Percentiles rank a stretch among this genome's conserved stretches.
These are phyloP conservation scores for Candida insectalens DNA, from an alignment of 805 yeast species.

Conservation along the genomic window DNA sequence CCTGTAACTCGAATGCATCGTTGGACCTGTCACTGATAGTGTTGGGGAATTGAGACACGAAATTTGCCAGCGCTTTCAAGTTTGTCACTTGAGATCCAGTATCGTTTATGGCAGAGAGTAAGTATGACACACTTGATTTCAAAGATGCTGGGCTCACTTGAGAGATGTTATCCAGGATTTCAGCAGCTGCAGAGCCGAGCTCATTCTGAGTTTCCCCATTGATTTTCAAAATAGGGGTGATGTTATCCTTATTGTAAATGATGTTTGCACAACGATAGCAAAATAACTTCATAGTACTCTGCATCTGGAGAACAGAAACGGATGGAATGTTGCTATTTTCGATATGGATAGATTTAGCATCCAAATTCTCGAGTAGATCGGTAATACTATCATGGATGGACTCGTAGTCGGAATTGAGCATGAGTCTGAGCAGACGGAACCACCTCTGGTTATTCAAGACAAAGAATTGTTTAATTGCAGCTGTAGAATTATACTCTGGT, in stretches of 20 bases:
- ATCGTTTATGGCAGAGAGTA: conserved; percentile 8
- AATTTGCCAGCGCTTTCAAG: conserved; percentile 52
- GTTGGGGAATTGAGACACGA: conserved; percentile 41
- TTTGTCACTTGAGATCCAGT: conserved; percentile 24
- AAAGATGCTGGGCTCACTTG: conserved; percentile 52
- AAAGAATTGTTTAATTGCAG: conserved; percentile 42
- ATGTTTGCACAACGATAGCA: conserved; percentile 53
- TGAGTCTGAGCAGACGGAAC: conserved; percentile 41
- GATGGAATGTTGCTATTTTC: conserved; percentile 34
- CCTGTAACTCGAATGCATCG: conserved; percentile 32
- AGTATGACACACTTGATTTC: conserved; percentile 40
- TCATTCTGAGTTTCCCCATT: conserved; percentile 26
- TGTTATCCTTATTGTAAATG: conserved; percentile 56
- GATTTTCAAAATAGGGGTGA: conserved; percentile 40
- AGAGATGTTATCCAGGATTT: conserved; percentile 51
- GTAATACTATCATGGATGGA: conserved; percentile 52
- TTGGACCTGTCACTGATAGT: conserved; percentile 25
- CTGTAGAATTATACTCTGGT: conserved; percentile 33
- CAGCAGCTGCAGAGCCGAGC: conserved; percentile 32
- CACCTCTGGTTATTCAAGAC: conserved; percentile 49
- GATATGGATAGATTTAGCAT: too few species aligned
- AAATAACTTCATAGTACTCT: conserved; percentile 41
- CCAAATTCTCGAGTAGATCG: conserved; percentile 49
- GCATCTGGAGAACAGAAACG: conserved; percentile 14
- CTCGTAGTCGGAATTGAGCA: conserved; percentile 44